Base-by-base conservation (phyloP, 768 basidiomycete species). In the Ephemerocybe angulata region DNA sequence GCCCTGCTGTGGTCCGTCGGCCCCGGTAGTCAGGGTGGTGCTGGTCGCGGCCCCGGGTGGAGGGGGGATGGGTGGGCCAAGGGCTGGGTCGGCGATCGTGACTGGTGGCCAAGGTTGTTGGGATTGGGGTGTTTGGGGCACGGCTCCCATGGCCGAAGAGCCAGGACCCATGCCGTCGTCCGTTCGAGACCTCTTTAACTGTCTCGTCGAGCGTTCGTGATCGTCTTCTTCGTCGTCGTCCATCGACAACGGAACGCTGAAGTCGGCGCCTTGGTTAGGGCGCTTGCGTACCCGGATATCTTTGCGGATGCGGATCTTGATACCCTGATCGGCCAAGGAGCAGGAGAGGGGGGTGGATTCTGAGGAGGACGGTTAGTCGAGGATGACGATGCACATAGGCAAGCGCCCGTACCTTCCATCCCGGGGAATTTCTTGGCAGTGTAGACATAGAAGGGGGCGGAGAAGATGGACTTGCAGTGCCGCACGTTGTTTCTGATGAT, bases 401-500 rank as follows among this genome's bases (percentile, higher is more conserved):
- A 22, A 25, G 31, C 21, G 22, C 10, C 51, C 84, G 24, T 60
- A 90, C 93, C 87, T 78, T 93, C 90, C 90, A 95, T 95, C 24
- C 94, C 93, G 0, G 94, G 93, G 66, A 96, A 97, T 71, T 94
- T 93, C 79, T 97, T 97, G 15, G 93, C 91, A 0, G 93, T 93
- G 68, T 93, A 97, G 11, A 97, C 95, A 58, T 94, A 93, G 70
- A 98, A 98, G 0, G 90, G 84, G 1, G 86, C 82, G 0, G 92
- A 93, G 70, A 87, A 89, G 54, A 93, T 92, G 0, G 87, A 88
- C 64, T 90, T 91, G 74, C 93, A 95, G 66, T 94, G 93, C 38
- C 86, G 86, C 33, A 96, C 92, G 56, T 87, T 88, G 62, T 87
- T 86, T 13, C 90, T 91, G 68, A 44, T 48, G 60, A 56, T 25